Evolutionary conservation across 192 early-diverging fungal genomes (phyloP).

Genomic region (Entomortierella chlamydospora): DNA sequence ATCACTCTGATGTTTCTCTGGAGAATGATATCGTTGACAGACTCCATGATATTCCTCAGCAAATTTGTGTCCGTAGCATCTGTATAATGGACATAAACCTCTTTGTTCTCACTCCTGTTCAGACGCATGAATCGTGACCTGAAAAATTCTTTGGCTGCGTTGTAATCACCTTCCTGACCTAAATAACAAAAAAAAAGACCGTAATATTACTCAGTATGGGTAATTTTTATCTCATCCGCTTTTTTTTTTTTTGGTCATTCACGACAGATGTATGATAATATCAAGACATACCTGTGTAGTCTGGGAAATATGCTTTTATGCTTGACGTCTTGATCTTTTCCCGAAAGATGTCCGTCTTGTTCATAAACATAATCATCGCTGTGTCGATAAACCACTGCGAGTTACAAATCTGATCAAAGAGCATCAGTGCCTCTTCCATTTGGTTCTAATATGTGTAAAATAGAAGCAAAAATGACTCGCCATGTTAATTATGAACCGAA

Average conservation of each 20-base stretch:
- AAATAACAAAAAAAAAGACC: not conserved
- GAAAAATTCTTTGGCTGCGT: constrained; percentile 56
- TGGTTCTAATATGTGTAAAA: constrained; percentile 62
- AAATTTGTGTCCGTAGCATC: constrained; percentile 66
- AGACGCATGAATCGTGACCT: constrained; percentile 58
- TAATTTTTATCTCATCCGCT: not conserved
- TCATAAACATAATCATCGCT: constrained; percentile 71
- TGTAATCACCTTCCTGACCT: constrained; percentile 51
- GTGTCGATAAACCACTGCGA: constrained; percentile 70
- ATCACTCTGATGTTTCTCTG: constrained; percentile 25
- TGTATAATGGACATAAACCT: constrained; percentile 66
- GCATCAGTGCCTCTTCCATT: constrained; percentile 70
- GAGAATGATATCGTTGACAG: constrained; percentile 47
- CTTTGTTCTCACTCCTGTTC: constrained; percentile 59
- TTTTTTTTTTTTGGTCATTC: too few species aligned
- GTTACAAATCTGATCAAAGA: constrained; percentile 71
- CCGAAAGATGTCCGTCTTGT: constrained; percentile 72
- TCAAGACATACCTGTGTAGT: constrained; percentile 66
- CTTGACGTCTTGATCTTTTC: constrained; percentile 62
- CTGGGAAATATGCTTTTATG: constrained; percentile 64
- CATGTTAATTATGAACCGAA: too few species aligned
- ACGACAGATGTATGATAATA: too few species aligned
- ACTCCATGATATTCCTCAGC: constrained; percentile 61
- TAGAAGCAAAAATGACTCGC: constrained; percentile 5
- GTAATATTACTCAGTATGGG: too few species aligned